Conservation (phyloP, 495 filamentous ascomycete genomes). For the Penicillium chermesinum region DNA sequence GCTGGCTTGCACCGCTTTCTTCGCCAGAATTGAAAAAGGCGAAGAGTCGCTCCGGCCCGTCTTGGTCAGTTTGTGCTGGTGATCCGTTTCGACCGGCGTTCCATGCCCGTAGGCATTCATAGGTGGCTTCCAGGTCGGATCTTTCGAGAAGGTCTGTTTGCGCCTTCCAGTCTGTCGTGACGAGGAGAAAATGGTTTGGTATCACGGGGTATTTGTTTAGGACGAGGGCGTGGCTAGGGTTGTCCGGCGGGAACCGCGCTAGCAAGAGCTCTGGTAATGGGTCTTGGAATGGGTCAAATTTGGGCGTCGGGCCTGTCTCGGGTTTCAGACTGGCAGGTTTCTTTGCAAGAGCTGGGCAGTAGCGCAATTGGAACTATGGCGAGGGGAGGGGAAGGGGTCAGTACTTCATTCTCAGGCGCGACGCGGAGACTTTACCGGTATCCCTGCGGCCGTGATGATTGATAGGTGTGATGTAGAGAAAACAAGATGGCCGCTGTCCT, state of each 20-base stretch:
- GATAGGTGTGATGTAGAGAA: constrained; percentile 58
- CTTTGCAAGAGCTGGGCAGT: constrained; percentile 67
- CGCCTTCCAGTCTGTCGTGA: constrained; percentile 58
- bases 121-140: constrained; percentile 60
- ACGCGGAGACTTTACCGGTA: constrained; percentile 49
- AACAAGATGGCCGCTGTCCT: constrained; percentile 47
- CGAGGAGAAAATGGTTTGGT: constrained; percentile 72
- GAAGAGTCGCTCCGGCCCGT: constrained; percentile 42
- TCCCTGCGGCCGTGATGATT: constrained; percentile 46
- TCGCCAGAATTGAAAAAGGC: constrained; percentile 81
- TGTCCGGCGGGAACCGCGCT: constrained; percentile 44
- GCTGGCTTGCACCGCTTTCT: constrained; percentile 72
- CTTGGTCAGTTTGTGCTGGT: neutral
- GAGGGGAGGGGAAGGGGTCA: too few species aligned
- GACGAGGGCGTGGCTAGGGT: constrained; percentile 59
- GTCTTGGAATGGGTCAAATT: constrained; percentile 68
- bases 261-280: constrained; percentile 60
- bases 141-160: constrained; percentile 66
- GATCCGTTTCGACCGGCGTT: constrained; percentile 17
- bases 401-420: neutral
- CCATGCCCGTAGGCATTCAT: constrained; percentile 62
- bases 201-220: constrained; percentile 83
- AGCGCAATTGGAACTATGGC: constrained; percentile 68
- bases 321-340: constrained; percentile 55
- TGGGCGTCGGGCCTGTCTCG: constrained; percentile 31